Base-by-base conservation (phyloP, 371 early-diverging fungal species). In the Lichtheimia ramosa region DNA sequence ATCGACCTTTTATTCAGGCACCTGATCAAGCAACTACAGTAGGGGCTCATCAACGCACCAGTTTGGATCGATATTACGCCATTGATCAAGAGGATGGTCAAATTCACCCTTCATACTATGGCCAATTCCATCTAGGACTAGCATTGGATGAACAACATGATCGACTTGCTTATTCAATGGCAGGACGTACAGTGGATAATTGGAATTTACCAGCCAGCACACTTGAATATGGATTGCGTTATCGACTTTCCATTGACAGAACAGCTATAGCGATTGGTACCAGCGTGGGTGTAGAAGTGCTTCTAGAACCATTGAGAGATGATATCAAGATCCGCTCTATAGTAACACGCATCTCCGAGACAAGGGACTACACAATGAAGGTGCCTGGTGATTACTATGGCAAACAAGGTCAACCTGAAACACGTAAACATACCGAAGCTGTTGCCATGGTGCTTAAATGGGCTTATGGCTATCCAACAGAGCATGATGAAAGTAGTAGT, bases 211-310 rank as follows among this genome's bases (percentile, higher is more conserved):
- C 66, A 3, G n/a, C 41, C 0, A 42, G 46, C 20, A 55, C 42
- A 13, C 18, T 63, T 3, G 52, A 56, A 39, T 48, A 62, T 42
- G 77, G 77, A 14, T 28, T 73, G 16, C 69, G 74, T 0, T 76
- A 71, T 59, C 68, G 69, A 8, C 51, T 73, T 34, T 40, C 63
- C 20, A 55, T 76, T 27, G 77, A 76, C 51, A 65, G 77, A 39
- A 73, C 77, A 15, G 77, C 74, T 23, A 69, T 76, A 48, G 77
- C 68, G 1, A 46, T 76, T n/a, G 77, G 77, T 2, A 73, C 77
- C 10, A 68, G 74, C 51, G 43, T 76, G 34, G 77, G 77, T 5
- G 24, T 76, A 15, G 71, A 71, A 48, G 43, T 76, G 14, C 55
- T 71, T 61, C 43, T 76, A 10, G 67, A 73, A 25, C 77, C 77